Conservation (phyloP, 163 green algal genomes). For the Trebouxia gelatinosa region DNA sequence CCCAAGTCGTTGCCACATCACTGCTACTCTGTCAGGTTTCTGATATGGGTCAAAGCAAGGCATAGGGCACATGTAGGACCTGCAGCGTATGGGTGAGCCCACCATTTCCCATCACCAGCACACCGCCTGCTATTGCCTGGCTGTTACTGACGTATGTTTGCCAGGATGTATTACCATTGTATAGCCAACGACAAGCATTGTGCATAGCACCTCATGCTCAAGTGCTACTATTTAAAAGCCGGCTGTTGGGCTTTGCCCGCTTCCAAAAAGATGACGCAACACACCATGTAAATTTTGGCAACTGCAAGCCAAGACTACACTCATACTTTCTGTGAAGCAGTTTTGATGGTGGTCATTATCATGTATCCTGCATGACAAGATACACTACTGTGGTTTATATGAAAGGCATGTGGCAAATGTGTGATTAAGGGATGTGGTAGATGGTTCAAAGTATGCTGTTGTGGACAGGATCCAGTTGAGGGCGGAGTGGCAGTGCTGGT, state of each 20-base stretch:
- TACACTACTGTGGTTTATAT: not conserved
- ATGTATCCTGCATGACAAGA: not conserved
- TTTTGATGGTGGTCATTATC: no score
- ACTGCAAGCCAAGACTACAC: no score
- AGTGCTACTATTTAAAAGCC: not conserved
- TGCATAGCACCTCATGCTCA: not conserved
- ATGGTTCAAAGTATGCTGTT: no score
- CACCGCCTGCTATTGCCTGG: not conserved
- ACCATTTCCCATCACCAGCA: no score
- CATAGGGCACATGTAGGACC: no score
- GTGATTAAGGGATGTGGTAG: no score
- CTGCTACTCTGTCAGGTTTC: no score
- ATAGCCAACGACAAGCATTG: not conserved
- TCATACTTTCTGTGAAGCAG: no score
- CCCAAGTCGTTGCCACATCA: no score
- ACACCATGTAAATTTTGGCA: not conserved
- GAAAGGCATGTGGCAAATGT: not conserved
- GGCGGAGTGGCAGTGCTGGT: constrained; percentile 3
- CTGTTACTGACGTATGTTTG: not conserved
- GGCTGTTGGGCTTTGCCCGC: no score
- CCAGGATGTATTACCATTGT: not conserved
- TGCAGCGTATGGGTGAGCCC: no score
- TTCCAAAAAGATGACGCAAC: not conserved
- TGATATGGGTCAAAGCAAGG: no score
- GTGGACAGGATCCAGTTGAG: constrained; percentile 20